Evolutionary conservation across 306 rosid genomes (phyloP).

Genomic region (Lablab purpureus): DNA sequence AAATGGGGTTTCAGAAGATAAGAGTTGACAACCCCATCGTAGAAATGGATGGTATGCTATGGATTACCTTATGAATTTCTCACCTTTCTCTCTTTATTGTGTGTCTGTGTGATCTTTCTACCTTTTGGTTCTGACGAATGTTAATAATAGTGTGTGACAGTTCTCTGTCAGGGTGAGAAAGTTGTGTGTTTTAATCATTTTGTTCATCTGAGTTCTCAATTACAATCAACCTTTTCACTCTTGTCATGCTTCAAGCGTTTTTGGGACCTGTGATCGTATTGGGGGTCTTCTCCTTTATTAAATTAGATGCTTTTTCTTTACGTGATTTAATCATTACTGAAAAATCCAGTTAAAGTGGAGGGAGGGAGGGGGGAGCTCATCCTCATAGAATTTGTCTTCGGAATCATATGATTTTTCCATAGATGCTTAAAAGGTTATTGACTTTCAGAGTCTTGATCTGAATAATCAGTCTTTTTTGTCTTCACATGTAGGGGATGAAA

Average conservation of each 20-base stretch:
- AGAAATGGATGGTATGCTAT: constrained; percentile 89
- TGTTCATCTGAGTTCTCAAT: constrained; percentile 15
- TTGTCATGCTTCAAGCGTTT: neutral
- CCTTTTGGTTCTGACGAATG: neutral
- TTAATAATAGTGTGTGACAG: neutral
- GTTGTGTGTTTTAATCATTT: constrained; percentile 17
- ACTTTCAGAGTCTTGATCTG: constrained; percentile 22
- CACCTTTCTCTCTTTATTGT: neutral
- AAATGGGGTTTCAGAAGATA: constrained; percentile 83
- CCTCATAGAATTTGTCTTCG: constrained; percentile 5
- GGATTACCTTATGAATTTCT: neutral
- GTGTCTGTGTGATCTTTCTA: neutral
- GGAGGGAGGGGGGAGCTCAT: no score
- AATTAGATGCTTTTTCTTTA: neutral
- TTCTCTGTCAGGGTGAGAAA: constrained; percentile 17
- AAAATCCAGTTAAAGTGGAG: constrained; percentile 26
- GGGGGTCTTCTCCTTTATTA: constrained; percentile 9
- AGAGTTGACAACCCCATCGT: constrained; percentile 90
- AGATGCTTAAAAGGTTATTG: neutral
- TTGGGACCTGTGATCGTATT: neutral
- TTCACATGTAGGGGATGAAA: constrained; percentile 59
- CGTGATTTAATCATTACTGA: neutral
- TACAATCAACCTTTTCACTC: constrained; percentile 3
- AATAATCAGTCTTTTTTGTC: constrained; percentile 33
- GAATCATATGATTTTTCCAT: constrained; percentile 12